These are phyloP conservation scores for Avena eriantha DNA, from an alignment of 176 grass and related monocot species.

Conservation along the genomic window DNA sequence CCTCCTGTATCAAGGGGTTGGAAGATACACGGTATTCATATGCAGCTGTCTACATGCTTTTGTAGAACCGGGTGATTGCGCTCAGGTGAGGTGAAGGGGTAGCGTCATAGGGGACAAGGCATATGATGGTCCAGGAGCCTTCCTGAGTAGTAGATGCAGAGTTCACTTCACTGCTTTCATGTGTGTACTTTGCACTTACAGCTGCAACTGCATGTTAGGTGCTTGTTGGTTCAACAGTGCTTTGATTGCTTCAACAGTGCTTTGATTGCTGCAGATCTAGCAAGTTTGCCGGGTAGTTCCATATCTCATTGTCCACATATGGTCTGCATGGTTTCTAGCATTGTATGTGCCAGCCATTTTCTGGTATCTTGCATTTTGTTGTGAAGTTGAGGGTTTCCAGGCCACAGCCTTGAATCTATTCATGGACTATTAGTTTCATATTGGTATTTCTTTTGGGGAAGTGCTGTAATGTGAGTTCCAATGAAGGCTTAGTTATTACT, in stretches of 20 bases:
- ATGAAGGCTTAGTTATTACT: background rate
- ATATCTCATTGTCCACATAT: background rate
- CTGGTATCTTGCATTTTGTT: background rate
- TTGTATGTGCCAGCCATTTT: conserved; percentile 5
- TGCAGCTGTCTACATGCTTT: background rate
- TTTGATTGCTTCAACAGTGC: conserved; percentile 20
- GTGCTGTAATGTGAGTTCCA: background rate
- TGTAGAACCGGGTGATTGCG: background rate
- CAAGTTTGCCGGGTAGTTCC: background rate
- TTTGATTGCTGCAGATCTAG: conserved; percentile 22
- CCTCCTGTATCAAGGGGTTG: conserved; percentile 23
- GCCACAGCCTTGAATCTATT: background rate
- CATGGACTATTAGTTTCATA: background rate
- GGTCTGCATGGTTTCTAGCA: conserved; percentile 26
- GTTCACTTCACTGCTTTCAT: background rate
- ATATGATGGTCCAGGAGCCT: background rate
- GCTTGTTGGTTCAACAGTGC: conserved; percentile 2
- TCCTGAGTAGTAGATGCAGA: background rate
- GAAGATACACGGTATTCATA: background rate
- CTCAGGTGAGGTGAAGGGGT: conserved; percentile 3
- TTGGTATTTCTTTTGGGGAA: background rate
- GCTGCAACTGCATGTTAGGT: conserved; percentile 19
- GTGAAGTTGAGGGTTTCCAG: background rate
- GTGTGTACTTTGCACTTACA: background rate
- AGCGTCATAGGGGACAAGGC: background rate